Conservation (phyloP, 169 alveolate genomes). For the Plasmodium gonderi region DNA sequence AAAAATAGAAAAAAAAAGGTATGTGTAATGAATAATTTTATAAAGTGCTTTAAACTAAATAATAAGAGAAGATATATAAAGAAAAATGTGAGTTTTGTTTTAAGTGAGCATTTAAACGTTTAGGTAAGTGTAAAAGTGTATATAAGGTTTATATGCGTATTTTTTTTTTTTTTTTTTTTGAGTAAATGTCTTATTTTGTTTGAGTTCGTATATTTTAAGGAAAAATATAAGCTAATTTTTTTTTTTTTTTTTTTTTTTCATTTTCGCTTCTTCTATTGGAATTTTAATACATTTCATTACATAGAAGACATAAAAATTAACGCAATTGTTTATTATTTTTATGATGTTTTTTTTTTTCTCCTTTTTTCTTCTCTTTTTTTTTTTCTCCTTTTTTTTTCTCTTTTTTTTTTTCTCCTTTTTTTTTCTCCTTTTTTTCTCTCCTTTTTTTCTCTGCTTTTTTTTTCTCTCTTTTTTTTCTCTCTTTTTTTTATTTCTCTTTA, state of each 20-base stretch:
- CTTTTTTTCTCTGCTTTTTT: slow-evolving; percentile 1
- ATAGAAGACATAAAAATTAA: slow-evolving; percentile 48
- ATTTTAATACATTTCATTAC: slow-evolving; percentile 11
- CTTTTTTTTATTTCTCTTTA: too few species aligned
- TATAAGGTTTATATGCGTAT: neutral
- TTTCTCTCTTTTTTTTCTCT: neutral
- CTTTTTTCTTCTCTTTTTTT: neutral
- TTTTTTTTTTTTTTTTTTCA: slow-evolving; percentile 3
- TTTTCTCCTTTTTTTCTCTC: neutral
- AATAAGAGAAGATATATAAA: neutral
- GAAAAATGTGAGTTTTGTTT: neutral
- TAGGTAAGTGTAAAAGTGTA: neutral
- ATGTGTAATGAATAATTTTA: neutral
- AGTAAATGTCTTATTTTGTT: slow-evolving; percentile 70
- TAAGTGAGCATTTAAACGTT: neutral
- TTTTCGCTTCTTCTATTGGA: neutral
- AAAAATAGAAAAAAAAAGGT: too few species aligned
- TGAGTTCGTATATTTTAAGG: slow-evolving; percentile 19
- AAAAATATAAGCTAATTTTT: neutral
- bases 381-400: neutral
- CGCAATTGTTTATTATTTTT: slow-evolving; percentile 21
- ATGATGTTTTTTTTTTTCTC: neutral
- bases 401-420: slow-evolving; percentile 1
- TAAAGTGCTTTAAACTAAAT: neutral
- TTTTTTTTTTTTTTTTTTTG: slow-evolving; percentile 7